Base-by-base conservation (phyloP, 225 moss, liverwort and hornwort species). In the Bryoerythrophyllum caledonicum region DNA sequence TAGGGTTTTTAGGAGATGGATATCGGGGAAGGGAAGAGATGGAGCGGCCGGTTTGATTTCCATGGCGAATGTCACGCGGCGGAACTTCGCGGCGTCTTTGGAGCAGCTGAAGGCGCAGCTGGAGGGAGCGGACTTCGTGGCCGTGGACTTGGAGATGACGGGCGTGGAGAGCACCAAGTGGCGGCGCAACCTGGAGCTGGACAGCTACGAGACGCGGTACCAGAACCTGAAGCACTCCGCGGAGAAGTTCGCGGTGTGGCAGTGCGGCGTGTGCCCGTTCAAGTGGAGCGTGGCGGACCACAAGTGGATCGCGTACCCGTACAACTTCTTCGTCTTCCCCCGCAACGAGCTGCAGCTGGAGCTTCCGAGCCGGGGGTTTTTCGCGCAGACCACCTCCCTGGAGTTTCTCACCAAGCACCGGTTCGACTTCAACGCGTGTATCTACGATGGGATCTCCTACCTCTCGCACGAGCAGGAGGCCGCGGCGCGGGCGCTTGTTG, bases 241-340 rank as follows among this genome's bases (percentile, higher is more conserved):
- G 7, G 93, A 96, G 83, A 90, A 93, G 32, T 96, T 96, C 69
- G 93, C 95, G 3, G 95, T 96, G 55, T 96, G 93, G 95, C 93
- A 96, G 72, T 96, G 91, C 35, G 95, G 95, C 62, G 86, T 96
- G 66, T 96, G 95, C 74, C 90, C 93, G 8, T 96, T 96, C 65
- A 87, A 90, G 76, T 96, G 95, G 95, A 89, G 90, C 76, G 80
- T 79, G 54, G 61, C 54, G 10, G 76, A 83, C 26, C 78, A 86
- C 23, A 96, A 96, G 80, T 96, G 87, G 83, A 63, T 91, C 21
- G 93, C 95, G 2, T 90, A 87, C 81, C 95, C 93, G 78, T 89
- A 85, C 71, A 93, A 96, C 70, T 96, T 93, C 65, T 96, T 83
- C 54, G 82, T 96, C 15, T 96, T 96, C 60, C 93, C 95, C 9